Percentiles rank a stretch among this genome's conserved stretches.
Conservation (phyloP, 352 stramenopile species). For the Discostella stelligera region DNA sequence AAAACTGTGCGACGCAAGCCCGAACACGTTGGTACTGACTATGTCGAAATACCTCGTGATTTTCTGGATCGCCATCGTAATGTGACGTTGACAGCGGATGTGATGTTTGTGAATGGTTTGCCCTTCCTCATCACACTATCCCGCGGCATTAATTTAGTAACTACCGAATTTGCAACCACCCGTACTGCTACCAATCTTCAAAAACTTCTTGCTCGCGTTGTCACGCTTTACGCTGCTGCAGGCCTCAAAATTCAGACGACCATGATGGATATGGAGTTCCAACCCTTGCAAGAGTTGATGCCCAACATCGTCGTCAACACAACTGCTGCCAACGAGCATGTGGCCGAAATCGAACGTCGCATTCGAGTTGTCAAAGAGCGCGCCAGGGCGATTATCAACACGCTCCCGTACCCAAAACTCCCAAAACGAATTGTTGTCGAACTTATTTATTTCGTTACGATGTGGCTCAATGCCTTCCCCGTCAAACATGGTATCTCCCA, state of each 20-base stretch:
- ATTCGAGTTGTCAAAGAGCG: conserved; percentile 25
- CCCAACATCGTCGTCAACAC: conserved; percentile 9
- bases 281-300: neutral
- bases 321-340: conserved; percentile 12
- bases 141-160: conserved; percentile 14
- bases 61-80: conserved; percentile 33
- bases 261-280: conserved; percentile 19
- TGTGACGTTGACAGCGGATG: conserved; percentile 34
- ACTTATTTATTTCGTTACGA: neutral
- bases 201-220: neutral
- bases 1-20: conserved; percentile 15
- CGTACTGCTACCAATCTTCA: neutral
- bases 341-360: neutral
- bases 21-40: conserved; percentile 4
- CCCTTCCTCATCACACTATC: conserved; percentile 42
- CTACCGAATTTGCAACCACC: neutral
- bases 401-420: neutral
- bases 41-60: conserved; percentile 21
- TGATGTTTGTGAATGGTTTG: conserved; percentile 54
- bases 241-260: too few species aligned
- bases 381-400: conserved; percentile 2
- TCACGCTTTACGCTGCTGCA: neutral
- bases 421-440: neutral
- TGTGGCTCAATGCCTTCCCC: conserved; percentile 31
- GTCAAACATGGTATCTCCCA: conserved; percentile 14